Conservation (phyloP, 2,329 filamentous ascomycete species). For the Arthrinium puccinioides region DNA sequence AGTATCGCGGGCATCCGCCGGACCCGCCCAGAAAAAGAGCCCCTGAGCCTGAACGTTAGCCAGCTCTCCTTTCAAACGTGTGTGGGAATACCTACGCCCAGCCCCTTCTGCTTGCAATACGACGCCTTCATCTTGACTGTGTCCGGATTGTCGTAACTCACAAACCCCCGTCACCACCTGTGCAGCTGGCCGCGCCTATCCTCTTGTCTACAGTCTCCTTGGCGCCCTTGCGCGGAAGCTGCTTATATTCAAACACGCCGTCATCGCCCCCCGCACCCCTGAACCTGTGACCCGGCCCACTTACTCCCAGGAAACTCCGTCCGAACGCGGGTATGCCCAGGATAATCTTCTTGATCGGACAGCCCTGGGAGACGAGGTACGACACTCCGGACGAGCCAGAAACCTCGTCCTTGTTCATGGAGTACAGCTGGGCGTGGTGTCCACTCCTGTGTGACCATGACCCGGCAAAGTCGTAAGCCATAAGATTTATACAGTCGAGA, state of each 20-base stretch:
- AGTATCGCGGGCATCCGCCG: conserved; percentile 55
- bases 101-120: conserved; percentile 62
- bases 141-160: conserved; percentile 72
- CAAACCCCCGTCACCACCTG: conserved; percentile 70
- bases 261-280: conserved; percentile 47
- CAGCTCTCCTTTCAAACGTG: not conserved
- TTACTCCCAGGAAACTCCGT: conserved; percentile 62
- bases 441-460: conserved; percentile 61
- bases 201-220: conserved; percentile 62
- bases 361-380: conserved; percentile 58
- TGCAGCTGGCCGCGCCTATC: conserved; percentile 63
- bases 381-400: conserved; percentile 61
- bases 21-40: conserved; percentile 77
- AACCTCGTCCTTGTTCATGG: conserved; percentile 50
- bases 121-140: conserved; percentile 69
- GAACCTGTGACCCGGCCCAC: conserved; percentile 57
- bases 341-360: conserved; percentile 64
- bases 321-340: conserved; percentile 72
- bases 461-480: conserved; percentile 74
- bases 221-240: conserved; percentile 55
- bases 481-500: conserved; percentile 70
- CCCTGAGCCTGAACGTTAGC: conserved; percentile 37
- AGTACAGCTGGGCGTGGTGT: conserved; percentile 70
- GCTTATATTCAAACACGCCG: conserved; percentile 66
- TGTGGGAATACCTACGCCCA: conserved; percentile 46